A percentile compares a stretch with the other conserved stretches of the same genome.
phyloP scores from a whole-genome alignment of 768 basidiomycete genomes.

The Porphyrellus cyaneotinctus region DNA sequence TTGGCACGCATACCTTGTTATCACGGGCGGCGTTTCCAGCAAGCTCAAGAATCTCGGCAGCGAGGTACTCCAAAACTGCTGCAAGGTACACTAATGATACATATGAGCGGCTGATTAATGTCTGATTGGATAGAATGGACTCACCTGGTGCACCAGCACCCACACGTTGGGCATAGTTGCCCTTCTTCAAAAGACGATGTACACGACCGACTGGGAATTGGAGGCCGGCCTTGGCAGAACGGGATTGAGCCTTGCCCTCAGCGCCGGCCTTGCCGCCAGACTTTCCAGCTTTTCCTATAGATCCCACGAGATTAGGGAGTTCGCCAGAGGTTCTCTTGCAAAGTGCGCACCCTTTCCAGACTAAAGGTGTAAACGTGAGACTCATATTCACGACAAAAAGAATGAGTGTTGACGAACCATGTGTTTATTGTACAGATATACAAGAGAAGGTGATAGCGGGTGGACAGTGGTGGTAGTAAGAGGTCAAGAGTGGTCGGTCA shows the following conservation, averaged over 20 bases:
- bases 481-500: constrained; percentile 29
- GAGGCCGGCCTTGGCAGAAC: constrained; percentile 70
- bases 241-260: constrained; percentile 58
- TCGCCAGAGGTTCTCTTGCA: not conserved
- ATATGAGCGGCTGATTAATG: not conserved
- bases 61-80: constrained; percentile 87
- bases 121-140: constrained; percentile 6
- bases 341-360: constrained; percentile 31
- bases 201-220: constrained; percentile 93
- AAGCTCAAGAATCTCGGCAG: constrained; percentile 90
- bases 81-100: constrained; percentile 70
- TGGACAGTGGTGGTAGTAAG: constrained; percentile 24
- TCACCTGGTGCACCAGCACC: constrained; percentile 87
- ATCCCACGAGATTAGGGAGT: constrained; percentile 8
- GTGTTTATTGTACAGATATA: constrained; percentile 21
- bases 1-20: constrained; percentile 26
- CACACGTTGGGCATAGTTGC: constrained; percentile 84
- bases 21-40: constrained; percentile 72
- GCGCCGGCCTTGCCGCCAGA: constrained; percentile 48
- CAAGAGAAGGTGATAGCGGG: constrained; percentile 5
- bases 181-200: constrained; percentile 82
- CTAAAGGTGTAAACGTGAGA: constrained; percentile 13
- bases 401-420: constrained; percentile 22
- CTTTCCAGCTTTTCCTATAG: constrained; percentile 46
- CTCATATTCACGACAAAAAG: not conserved